Percentiles rank a stretch among this genome's conserved stretches.
These are phyloP conservation scores for Lasiodiplodia hormozganensis DNA, from an alignment of 2,329 filamentous ascomycete genomes.

Conservation along the genomic window DNA sequence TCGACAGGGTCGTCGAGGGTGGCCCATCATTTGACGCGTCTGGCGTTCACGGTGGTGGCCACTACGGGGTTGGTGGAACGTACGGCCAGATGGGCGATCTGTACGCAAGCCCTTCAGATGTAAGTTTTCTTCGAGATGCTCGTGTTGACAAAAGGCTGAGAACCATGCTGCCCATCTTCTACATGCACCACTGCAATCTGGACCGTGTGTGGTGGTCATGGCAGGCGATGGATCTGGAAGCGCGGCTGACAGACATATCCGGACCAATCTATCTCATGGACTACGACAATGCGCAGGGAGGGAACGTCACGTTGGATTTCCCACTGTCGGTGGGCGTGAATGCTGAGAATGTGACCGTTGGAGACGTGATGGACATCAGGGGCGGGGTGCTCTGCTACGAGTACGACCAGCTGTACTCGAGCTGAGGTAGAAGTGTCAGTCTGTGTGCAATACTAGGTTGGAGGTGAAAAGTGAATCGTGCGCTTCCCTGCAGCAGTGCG, in stretches of 20 bases:
- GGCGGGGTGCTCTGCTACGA: constrained; percentile 30
- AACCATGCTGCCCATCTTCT: constrained; percentile 49
- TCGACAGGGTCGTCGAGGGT: constrained; percentile 34
- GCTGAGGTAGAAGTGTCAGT: background rate
- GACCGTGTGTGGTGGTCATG: constrained; percentile 59
- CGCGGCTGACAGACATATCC: constrained; percentile 37
- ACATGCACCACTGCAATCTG: constrained; percentile 56
- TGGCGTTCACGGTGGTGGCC: constrained; percentile 56
- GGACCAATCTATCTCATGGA: constrained; percentile 29
- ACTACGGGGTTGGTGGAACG: constrained; percentile 51
- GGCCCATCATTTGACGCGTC: constrained; percentile 39
- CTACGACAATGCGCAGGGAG: constrained; percentile 22
- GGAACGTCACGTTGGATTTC: constrained; percentile 27
- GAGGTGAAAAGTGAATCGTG: background rate
- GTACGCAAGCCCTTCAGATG: constrained; percentile 14
- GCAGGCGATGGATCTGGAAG: constrained; percentile 53
- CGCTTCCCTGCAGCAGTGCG: background rate
- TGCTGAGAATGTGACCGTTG: constrained; percentile 26
- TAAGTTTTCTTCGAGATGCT: background rate
- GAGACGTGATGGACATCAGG: constrained; percentile 29
- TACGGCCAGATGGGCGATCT: constrained; percentile 16
- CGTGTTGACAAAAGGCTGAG: constrained; percentile 54
- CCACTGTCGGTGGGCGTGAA: constrained; percentile 22
- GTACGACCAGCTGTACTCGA: constrained; percentile 23
- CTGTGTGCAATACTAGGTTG: background rate